phyloP scores from a whole-genome alignment of 2,329 filamentous ascomycete species.

The Botrytis paeoniae region DNA sequence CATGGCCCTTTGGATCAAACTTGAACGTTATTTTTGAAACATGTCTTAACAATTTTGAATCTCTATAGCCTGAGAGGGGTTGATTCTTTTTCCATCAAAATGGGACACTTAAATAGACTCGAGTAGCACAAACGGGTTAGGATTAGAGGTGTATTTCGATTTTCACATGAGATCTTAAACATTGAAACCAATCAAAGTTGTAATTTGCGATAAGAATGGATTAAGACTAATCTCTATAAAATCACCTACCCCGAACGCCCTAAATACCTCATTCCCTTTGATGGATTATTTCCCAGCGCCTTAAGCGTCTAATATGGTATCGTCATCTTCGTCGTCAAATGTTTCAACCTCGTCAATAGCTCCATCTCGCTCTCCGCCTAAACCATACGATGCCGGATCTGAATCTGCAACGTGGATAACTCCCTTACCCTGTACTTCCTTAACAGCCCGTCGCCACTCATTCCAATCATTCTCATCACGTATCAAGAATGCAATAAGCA shows the following conservation, averaged over 20 bases:
- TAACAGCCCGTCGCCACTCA: constrained; percentile 74
- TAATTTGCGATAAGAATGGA: not conserved
- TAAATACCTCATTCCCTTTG: not conserved
- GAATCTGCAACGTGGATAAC: constrained; percentile 80
- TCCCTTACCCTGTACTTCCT: constrained; percentile 73
- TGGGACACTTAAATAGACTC: not conserved
- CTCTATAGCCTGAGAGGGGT: no score
- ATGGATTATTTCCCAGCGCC: not conserved
- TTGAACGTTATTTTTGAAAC: not conserved
- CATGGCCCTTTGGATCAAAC: not conserved
- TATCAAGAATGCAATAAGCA: constrained; percentile 93
- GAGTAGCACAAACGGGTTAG: not conserved
- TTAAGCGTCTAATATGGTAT: constrained; percentile 38
- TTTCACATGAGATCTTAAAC: not conserved
- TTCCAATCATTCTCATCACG: constrained; percentile 78
- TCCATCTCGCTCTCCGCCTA: constrained; percentile 58
- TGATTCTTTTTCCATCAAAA: not conserved
- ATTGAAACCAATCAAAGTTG: not conserved
- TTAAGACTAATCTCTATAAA: constrained; percentile 2
- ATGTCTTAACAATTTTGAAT: not conserved
- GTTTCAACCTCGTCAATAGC: constrained; percentile 89
- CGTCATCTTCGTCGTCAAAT: constrained; percentile 63
- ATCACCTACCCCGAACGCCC: constrained; percentile 7
- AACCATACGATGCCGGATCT: constrained; percentile 56
- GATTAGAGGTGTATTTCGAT: not conserved